These are phyloP conservation scores for Eucalyptus polybractea DNA, from an alignment of 345 rosid species.

Conservation along the genomic window DNA sequence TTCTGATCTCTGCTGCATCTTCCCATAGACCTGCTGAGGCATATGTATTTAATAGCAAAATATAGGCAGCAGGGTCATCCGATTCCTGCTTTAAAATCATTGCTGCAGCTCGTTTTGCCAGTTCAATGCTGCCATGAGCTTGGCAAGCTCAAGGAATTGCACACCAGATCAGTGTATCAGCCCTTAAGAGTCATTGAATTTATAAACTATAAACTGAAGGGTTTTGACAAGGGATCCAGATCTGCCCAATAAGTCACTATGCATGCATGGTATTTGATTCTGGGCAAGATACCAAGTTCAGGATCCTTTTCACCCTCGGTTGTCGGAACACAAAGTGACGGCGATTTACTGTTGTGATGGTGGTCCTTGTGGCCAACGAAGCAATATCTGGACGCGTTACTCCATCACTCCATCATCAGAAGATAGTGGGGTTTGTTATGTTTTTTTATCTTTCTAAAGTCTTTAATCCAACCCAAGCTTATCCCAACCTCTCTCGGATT, in stretches of 20 bases:
- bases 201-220: constrained; percentile 36
- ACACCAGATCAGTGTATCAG: constrained; percentile 42
- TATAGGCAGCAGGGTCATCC: constrained; percentile 47
- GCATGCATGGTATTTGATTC: constrained; percentile 69
- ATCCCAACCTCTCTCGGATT: not conserved
- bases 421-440: not conserved
- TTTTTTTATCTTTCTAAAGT: not conserved
- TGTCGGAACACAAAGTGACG: not conserved
- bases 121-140: constrained; percentile 27
- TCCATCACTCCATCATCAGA: not conserved
- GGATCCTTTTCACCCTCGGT: not conserved
- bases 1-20: constrained; percentile 35
- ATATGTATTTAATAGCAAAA: constrained; percentile 50
- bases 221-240: constrained; percentile 43
- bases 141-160: constrained; percentile 67
- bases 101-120: constrained; percentile 44
- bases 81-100: constrained; percentile 50
- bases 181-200: constrained; percentile 37
- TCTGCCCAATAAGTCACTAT: constrained; percentile 60
- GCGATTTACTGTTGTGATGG: not conserved
- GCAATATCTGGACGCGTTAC: not conserved
- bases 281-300: constrained; percentile 39
- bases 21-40: constrained; percentile 65
- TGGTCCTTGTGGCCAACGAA: not conserved
- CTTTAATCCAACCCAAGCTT: not conserved